phyloP scores from a whole-genome alignment of 306 rosid species.

The Carpinus viminea region DNA sequence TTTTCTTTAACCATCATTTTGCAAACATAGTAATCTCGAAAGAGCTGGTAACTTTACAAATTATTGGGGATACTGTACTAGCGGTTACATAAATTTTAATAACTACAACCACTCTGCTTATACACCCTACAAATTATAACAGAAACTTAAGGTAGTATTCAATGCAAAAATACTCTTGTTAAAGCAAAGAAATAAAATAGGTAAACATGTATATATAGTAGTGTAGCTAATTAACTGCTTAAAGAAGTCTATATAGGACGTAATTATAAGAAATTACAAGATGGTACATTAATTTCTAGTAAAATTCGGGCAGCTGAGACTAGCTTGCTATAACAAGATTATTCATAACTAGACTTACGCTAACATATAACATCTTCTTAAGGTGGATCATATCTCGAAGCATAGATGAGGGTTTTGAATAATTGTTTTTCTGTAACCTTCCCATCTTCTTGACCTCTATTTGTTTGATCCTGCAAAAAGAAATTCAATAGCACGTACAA shows the following conservation, averaged over 20 bases:
- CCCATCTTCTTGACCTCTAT: background rate
- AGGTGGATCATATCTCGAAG: background rate
- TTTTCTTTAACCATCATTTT: no score
- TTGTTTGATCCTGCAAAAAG: background rate
- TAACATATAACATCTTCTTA: background rate
- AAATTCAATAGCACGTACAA: background rate
- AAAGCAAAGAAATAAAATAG: background rate
- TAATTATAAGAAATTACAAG: background rate
- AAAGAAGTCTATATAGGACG: background rate
- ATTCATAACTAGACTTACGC: background rate
- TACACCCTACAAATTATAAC: no score
- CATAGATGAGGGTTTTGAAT: background rate
- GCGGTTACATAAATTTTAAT: no score
- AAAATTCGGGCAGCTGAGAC: background rate
- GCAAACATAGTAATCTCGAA: no score
- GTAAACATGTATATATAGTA: slow-evolving; percentile 4
- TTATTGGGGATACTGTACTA: no score
- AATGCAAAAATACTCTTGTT: background rate
- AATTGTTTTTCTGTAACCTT: background rate
- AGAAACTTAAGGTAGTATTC: background rate
- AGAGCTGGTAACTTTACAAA: no score
- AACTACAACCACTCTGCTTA: no score
- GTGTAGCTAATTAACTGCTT: background rate
- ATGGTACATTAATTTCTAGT: background rate
- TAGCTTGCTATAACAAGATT: background rate